Conservation (phyloP, 2,329 filamentous ascomycete species). For the Xylaria sp. region DNA sequence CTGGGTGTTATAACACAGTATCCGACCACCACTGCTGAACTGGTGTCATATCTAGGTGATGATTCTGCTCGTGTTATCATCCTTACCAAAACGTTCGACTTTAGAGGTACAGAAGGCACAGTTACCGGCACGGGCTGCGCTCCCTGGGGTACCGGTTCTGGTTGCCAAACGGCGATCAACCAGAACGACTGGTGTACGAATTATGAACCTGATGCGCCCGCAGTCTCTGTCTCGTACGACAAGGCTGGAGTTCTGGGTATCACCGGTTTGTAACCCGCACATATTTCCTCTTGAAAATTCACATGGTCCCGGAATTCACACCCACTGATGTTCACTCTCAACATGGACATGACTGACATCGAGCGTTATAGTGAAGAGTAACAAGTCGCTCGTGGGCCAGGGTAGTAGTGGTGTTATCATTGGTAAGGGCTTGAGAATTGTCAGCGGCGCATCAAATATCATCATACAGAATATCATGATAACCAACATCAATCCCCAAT, state of each 20-base stretch:
- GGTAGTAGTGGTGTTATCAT: constrained; percentile 65
- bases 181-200: constrained; percentile 68
- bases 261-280: constrained; percentile 39
- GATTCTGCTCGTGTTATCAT: constrained; percentile 66
- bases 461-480: constrained; percentile 70
- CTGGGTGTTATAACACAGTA: constrained; percentile 47
- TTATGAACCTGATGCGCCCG: constrained; percentile 65
- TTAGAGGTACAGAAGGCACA: constrained; percentile 65
- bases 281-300: background rate
- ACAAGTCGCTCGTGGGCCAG: constrained; percentile 68
- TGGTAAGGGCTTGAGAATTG: constrained; percentile 43
- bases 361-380: constrained; percentile 56
- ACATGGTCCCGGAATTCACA: too few species aligned
- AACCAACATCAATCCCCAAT: constrained; percentile 66
- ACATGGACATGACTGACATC: background rate
- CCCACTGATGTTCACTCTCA: background rate
- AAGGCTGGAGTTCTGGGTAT: constrained; percentile 64
- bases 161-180: constrained; percentile 70
- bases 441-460: constrained; percentile 62
- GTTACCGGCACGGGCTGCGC: constrained; percentile 65
- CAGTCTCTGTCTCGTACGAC: constrained; percentile 59
- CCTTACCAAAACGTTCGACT: constrained; percentile 66
- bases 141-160: constrained; percentile 64
- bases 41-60: constrained; percentile 69
- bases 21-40: constrained; percentile 64